Conservation (phyloP, 1,284 basidiomycete genomes). For the Flammula alnicola region DNA sequence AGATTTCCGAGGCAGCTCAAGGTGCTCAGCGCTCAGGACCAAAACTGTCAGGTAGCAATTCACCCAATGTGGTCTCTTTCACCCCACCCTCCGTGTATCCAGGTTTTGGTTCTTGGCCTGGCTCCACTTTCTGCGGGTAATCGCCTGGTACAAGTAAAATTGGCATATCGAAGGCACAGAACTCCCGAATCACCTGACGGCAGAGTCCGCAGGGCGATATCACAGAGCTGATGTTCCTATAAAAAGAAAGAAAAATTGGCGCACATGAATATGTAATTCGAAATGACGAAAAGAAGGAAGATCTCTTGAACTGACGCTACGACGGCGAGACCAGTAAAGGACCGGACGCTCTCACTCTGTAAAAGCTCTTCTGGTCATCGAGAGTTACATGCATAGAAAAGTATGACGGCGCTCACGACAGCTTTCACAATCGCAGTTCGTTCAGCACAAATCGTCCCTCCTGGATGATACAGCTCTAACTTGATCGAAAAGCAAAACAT, state of each 20-base stretch:
- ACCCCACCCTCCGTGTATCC: constrained; percentile 50
- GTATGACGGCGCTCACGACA: constrained; percentile 55
- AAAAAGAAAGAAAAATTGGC: too few relatives aligned
- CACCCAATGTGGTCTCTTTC: constrained; percentile 70
- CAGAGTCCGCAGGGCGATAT: constrained; percentile 91
- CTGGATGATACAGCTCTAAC: constrained; percentile 37
- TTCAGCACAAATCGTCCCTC: constrained; percentile 86
- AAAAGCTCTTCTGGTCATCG: neutral
- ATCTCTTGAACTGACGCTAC: constrained; percentile 55
- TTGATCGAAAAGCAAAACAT: neutral
- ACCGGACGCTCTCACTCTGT: constrained; percentile 77
- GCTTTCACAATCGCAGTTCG: constrained; percentile 88
- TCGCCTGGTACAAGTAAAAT: constrained; percentile 78
- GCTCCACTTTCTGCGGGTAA: constrained; percentile 50
- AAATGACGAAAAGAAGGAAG: neutral
- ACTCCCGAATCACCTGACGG: constrained; percentile 90
- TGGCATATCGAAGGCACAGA: constrained; percentile 78
- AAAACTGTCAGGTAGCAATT: constrained; percentile 86
- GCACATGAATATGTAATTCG: neutral
- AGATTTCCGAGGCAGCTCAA: constrained; percentile 49
- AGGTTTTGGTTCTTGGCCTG: constrained; percentile 39
- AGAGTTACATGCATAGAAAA: neutral
- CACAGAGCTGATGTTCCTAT: constrained; percentile 60
- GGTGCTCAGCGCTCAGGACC: constrained; percentile 84
- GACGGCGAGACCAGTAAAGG: constrained; percentile 77